Percentiles rank a stretch among this genome's conserved stretches.
Conservation (phyloP, 495 filamentous ascomycete genomes). For the Penicilliopsis zonata region DNA sequence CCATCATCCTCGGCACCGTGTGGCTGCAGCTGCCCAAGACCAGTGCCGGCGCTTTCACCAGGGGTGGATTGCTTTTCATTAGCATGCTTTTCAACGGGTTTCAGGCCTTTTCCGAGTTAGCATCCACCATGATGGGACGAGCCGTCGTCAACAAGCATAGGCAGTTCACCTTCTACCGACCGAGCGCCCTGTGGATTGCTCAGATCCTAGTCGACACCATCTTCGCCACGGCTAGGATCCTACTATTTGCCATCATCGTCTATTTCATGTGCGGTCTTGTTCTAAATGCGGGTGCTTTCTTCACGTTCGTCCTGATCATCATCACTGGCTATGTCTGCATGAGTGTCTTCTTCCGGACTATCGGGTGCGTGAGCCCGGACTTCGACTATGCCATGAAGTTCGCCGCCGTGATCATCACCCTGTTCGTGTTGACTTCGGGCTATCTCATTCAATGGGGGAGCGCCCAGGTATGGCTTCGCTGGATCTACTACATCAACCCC, state of each 20-base stretch:
- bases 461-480: slow-evolving; percentile 61
- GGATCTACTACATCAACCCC: slow-evolving; percentile 75
- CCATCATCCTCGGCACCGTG: slow-evolving; percentile 65
- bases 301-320: slow-evolving; percentile 64
- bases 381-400: slow-evolving; percentile 82
- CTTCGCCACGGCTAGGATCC: slow-evolving; percentile 53
- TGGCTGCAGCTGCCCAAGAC: slow-evolving; percentile 58
- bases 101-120: slow-evolving; percentile 64
- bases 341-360: slow-evolving; percentile 69
- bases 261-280: slow-evolving; percentile 70
- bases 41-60: slow-evolving; percentile 59
- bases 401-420: slow-evolving; percentile 60
- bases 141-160: slow-evolving; percentile 70
- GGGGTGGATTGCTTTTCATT: slow-evolving; percentile 68
- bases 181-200: slow-evolving; percentile 67
- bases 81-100: slow-evolving; percentile 70
- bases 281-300: slow-evolving; percentile 60
- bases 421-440: slow-evolving; percentile 68
- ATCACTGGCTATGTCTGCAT: slow-evolving; percentile 61
- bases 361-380: slow-evolving; percentile 67
- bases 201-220: slow-evolving; percentile 69
- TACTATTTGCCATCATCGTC: slow-evolving; percentile 62
- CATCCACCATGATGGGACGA: slow-evolving; percentile 57
- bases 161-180: slow-evolving; percentile 67
- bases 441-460: slow-evolving; percentile 67